These are phyloP conservation scores for Cercospora nicotianae DNA, from an alignment of 2,329 filamentous ascomycete genomes.

Conservation along the genomic window DNA sequence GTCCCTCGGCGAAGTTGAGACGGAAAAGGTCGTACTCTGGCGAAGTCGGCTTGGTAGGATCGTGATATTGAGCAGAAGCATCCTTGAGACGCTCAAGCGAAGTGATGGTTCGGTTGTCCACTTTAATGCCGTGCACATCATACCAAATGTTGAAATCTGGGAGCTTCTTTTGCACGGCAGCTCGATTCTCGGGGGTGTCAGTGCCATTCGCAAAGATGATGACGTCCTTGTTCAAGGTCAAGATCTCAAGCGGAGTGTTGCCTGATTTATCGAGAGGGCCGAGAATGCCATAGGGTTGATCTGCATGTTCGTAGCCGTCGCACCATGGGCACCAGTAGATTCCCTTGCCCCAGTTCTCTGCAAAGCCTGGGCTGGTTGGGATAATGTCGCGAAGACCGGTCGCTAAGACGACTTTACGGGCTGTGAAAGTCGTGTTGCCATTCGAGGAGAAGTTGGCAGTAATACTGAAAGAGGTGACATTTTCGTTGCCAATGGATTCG, in stretches of 20 bases:
- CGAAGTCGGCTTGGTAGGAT: slow-evolving; percentile 11
- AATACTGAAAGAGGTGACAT: slow-evolving; percentile 3
- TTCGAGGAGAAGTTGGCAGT: slow-evolving; percentile 13
- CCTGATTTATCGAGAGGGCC: slow-evolving; percentile 13
- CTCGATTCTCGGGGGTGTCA: slow-evolving; percentile 16
- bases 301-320: slow-evolving; percentile 26
- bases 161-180: slow-evolving; percentile 10
- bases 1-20: slow-evolving; percentile 15
- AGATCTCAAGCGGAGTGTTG: slow-evolving; percentile 14
- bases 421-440: slow-evolving; percentile 17
- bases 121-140: slow-evolving; percentile 13
- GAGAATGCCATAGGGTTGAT: slow-evolving; percentile 18
- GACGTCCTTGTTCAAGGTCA: slow-evolving; percentile 17
- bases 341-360: slow-evolving; percentile 27
- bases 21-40: slow-evolving; percentile 18
- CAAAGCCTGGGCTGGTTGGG: slow-evolving; percentile 26
- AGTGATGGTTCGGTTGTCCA: slow-evolving; percentile 21
- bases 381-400: slow-evolving; percentile 28
- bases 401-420: slow-evolving; percentile 28
- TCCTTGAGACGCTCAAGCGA: slow-evolving; percentile 17
- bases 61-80: slow-evolving; percentile 4
- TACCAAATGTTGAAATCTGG: slow-evolving; percentile 15
- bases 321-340: slow-evolving; percentile 32
- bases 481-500: slow-evolving; percentile 6
- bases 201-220: slow-evolving; percentile 20